These are phyloP conservation scores for Entrophospora sp. DNA, from an alignment of 192 early-diverging fungal genomes.

Conservation along the genomic window DNA sequence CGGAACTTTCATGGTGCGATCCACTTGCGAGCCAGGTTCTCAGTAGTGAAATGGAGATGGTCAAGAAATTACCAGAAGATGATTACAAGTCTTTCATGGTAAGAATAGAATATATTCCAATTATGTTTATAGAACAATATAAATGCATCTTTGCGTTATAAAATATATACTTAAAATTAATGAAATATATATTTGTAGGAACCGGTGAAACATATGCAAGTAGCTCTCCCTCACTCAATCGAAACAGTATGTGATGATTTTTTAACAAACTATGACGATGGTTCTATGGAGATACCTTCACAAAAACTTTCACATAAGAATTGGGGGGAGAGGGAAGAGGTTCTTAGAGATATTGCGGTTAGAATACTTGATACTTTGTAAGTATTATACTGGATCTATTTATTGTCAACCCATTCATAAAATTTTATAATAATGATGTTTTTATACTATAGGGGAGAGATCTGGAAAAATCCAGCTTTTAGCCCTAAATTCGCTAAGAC, in stretches of 20 bases:
- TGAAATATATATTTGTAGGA: slow-evolving; percentile 2
- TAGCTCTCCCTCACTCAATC: background rate
- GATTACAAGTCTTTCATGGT: slow-evolving; percentile 14
- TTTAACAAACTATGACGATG: slow-evolving; percentile 3
- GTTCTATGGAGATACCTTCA: background rate
- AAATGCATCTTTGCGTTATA: background rate
- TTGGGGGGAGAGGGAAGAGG: background rate
- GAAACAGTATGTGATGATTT: background rate
- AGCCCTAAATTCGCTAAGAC: slow-evolving; percentile 2
- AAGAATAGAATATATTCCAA: slow-evolving; percentile 4
- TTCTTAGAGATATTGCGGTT: slow-evolving; percentile 1
- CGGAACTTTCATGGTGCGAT: slow-evolving; percentile 7
- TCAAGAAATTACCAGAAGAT: slow-evolving; percentile 4
- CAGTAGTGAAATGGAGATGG: background rate
- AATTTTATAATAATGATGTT: background rate
- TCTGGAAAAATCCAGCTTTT: too few species aligned
- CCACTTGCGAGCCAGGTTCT: slow-evolving; percentile 10
- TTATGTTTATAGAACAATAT: background rate
- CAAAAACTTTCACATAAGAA: slow-evolving; percentile 5
- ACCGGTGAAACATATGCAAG: background rate
- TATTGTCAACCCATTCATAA: slow-evolving; percentile 6
- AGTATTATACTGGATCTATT: background rate
- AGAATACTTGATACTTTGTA: slow-evolving; percentile 7
- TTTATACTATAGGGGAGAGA: background rate
- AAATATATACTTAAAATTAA: slow-evolving; percentile 2